Evolutionary conservation across 2,329 filamentous ascomycete genomes (phyloP).

Genomic region (Triangularia verruculosa): DNA sequence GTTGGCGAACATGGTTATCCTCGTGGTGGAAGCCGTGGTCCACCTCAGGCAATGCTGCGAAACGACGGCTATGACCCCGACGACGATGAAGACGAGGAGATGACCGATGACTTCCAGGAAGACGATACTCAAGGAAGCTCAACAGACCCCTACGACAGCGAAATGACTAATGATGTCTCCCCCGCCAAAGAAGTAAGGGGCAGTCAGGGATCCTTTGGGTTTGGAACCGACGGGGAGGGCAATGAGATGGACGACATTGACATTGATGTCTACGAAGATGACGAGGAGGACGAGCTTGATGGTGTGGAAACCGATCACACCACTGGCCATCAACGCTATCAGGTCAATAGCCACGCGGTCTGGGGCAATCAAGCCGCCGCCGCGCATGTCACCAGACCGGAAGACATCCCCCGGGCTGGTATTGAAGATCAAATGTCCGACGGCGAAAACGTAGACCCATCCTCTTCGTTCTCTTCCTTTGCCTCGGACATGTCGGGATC

Average conservation of each 20-base stretch:
- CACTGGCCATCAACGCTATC: constrained; percentile 2
- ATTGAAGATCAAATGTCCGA: constrained; percentile 52
- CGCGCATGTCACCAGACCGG: constrained; percentile 35
- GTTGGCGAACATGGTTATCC: constrained; percentile 41
- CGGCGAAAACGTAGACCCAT: constrained; percentile 51
- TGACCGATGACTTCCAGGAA: constrained; percentile 31
- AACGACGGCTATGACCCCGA: constrained; percentile 31
- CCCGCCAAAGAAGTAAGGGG: not conserved
- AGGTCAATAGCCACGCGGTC: not conserved
- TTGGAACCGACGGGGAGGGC: constrained; percentile 26
- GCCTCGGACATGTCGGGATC: not conserved
- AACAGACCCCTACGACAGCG: constrained; percentile 32
- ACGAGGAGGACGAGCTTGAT: constrained; percentile 33
- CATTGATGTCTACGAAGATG: constrained; percentile 33
- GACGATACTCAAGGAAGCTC: constrained; percentile 20
- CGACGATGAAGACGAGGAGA: constrained; percentile 35
- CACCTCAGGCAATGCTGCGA: constrained; percentile 9
- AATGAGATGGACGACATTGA: constrained; percentile 30
- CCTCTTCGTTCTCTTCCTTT: constrained; percentile 9
- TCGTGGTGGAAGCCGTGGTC: constrained; percentile 25
- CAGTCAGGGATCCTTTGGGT: constrained; percentile 14
- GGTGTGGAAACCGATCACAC: constrained; percentile 27
- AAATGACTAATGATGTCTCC: constrained; percentile 37
- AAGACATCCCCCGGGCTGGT: constrained; percentile 57
- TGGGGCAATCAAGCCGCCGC: constrained; percentile 19